Percentiles rank a stretch among this genome's conserved stretches.
phyloP scores from a whole-genome alignment of 2,329 filamentous ascomycete species.

The Neopestalotiopsis sp. region DNA sequence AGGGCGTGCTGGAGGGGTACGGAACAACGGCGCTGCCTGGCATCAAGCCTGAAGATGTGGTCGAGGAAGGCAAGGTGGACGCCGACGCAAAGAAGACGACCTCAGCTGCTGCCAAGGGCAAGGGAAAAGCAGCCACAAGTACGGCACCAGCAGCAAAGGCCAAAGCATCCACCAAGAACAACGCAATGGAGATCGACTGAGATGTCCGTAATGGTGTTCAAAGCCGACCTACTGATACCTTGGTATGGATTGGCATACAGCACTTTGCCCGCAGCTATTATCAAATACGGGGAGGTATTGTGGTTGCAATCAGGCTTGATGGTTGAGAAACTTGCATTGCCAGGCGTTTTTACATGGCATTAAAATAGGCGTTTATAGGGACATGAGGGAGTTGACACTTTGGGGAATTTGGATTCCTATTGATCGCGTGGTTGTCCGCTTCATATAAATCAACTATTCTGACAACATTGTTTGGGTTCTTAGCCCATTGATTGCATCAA shows the following conservation, averaged over 20 bases:
- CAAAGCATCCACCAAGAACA: slow-evolving; percentile 8
- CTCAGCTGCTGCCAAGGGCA: slow-evolving; percentile 22
- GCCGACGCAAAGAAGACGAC: slow-evolving; percentile 20
- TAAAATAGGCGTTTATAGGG: neutral
- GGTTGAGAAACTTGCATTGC: neutral
- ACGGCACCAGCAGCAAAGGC: neutral
- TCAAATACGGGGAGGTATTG: neutral
- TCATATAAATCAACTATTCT: neutral
- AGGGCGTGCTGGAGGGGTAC: slow-evolving; percentile 30
- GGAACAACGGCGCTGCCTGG: slow-evolving; percentile 19
- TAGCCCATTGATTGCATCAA: too few relatives aligned
- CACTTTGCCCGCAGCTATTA: neutral
- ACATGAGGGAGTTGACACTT: neutral
- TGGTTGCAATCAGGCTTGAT: neutral
- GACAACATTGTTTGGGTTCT: neutral
- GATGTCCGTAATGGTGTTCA: too few relatives aligned
- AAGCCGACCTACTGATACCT: too few relatives aligned
- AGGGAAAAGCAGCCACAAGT: slow-evolving; percentile 29
- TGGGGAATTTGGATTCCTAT: neutral
- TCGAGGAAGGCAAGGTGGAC: slow-evolving; percentile 30
- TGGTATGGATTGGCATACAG: neutral
- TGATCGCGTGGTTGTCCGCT: neutral
- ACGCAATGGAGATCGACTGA: slow-evolving; percentile 15
- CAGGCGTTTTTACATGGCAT: slow-evolving; percentile 11
- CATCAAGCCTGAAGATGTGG: slow-evolving; percentile 23